These are phyloP conservation scores for Hura crepitans DNA, from an alignment of 441 rosid species.

Conservation along the genomic window DNA sequence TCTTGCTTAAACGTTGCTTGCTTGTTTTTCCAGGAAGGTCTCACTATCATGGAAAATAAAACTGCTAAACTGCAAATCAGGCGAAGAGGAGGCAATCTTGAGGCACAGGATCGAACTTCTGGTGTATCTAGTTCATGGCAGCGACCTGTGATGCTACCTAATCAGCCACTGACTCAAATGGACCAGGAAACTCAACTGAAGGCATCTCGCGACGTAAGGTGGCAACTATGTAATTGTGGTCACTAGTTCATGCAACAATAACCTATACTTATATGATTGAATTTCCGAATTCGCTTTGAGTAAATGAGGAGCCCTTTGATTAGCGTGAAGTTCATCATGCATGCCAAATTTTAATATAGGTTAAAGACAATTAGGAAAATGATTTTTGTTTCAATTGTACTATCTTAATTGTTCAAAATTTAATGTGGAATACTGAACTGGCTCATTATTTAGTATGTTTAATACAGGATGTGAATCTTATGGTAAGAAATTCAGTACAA, in stretches of 20 bases:
- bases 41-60: conserved; percentile 63
- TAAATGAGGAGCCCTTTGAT: not conserved
- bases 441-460: not conserved
- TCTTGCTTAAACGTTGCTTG: conserved; percentile 13
- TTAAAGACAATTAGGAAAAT: no score
- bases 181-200: conserved; percentile 81
- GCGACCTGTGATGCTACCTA: conserved; percentile 41
- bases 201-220: conserved; percentile 99
- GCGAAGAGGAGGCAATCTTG: conserved; percentile 48
- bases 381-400: not conserved
- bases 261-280: not conserved
- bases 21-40: conserved; percentile 59
- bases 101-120: conserved; percentile 33
- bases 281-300: not conserved
- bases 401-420: not conserved
- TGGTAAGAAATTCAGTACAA: not conserved
- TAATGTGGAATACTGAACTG: not conserved
- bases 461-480: conserved; percentile 2
- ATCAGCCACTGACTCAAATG: conserved; percentile 40
- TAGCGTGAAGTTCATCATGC: not conserved
- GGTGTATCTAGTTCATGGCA: conserved; percentile 43
- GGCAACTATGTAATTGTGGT: conserved; percentile 50
- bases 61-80: conserved; percentile 62
- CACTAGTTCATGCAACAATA: conserved; percentile 27
- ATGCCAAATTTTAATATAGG: not conserved